Base-by-base conservation (phyloP, 805 yeast species). In the Candida caryicola region DNA sequence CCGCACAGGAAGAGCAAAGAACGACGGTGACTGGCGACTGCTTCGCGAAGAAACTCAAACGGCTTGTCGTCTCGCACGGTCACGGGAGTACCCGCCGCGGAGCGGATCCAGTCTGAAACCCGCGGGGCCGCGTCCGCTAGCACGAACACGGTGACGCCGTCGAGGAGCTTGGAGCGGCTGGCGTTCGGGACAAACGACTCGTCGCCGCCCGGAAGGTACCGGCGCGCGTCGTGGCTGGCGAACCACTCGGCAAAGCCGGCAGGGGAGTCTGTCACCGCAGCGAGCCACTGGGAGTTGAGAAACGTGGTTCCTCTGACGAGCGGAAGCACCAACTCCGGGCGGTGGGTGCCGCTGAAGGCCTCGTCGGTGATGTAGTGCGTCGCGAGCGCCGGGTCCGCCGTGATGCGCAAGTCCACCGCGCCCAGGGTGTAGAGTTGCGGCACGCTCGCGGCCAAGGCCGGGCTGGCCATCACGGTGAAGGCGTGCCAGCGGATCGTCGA, bases 241-340 rank as follows among this genome's bases (percentile, higher is more conserved):
- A 58, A 46, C 68, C 67, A 63, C 5, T 34, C 27, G 3, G 37
- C 43, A 6, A 54, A 45, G 26, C 44, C 38, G 5, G 49, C 33
- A 1, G 39, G 35, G 4, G 49, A 31, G 4, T 41, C 29, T 21
- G 33, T 31, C 4, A 57, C 37, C 13, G 29, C 41, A 6, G 47
- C 45, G 5, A 52, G 26, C 70, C 69, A 65, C 1, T 40, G 23
- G 14, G 40, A 32, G 16, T 51, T 46, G 10, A 64, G 44, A 3
- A 65, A 40, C 4, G 70, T 66, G 3, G 61, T 32, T 0, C 57
- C 64, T 13, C 58, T 45, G 48, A 57, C 54, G 19, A 64, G 40
- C 3, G 66, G 57, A 14, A 54, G 37, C 23, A n/a, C n/a, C n/a
- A n/a, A n/a, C n/a, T n/a, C n/a, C n/a, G n/a, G n/a, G n/a, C n/a